Evolutionary conservation across 306 rosid species (phyloP).

Genomic region (Cucumis sativus): DNA sequence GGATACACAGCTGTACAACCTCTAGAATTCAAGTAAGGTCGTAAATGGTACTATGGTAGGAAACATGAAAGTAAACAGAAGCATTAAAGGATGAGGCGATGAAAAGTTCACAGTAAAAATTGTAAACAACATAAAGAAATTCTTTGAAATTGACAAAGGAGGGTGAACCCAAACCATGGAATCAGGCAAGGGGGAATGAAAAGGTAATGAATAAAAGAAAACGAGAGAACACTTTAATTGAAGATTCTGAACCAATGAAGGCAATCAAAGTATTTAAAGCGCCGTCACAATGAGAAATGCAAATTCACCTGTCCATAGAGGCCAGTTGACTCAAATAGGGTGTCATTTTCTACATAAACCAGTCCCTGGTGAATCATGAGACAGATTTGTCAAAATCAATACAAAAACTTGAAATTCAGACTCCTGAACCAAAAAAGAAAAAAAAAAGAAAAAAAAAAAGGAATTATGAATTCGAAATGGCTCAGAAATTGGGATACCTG

Average conservation of each 20-base stretch:
- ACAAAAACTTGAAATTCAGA: neutral
- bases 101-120: neutral
- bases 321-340: conserved; percentile 82
- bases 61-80: neutral
- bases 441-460: no score
- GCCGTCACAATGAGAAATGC: neutral
- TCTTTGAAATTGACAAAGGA: neutral
- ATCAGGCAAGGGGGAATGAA: neutral
- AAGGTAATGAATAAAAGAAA: neutral
- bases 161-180: no score
- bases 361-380: conserved; percentile 62
- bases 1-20: no score
- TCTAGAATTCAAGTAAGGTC: no score
- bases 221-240: neutral
- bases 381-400: conserved; percentile 2
- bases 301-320: conserved; percentile 45
- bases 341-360: conserved; percentile 60
- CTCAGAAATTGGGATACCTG: conserved; percentile 36
- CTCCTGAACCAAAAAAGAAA: neutral
- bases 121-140: neutral
- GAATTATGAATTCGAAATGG: neutral
- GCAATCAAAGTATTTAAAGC: neutral
- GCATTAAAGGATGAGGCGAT: neutral
- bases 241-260: neutral
- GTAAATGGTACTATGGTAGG: neutral